Conservation (phyloP, 164 flowering plant genomes). For the Akebia trifoliata region DNA sequence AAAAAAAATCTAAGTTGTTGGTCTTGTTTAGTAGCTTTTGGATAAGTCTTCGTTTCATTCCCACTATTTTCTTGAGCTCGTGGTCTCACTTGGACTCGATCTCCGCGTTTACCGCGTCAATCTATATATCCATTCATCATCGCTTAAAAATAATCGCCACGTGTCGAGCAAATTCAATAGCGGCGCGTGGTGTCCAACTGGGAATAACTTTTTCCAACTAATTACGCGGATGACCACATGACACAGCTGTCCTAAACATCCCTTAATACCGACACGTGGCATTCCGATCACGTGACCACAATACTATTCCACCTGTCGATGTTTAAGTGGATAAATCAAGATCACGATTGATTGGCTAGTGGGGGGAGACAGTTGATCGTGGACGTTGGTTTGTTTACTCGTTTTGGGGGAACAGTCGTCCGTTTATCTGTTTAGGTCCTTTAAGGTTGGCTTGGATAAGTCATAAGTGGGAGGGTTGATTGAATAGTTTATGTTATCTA, state of each 20-base stretch:
- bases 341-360: not conserved
- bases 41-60: not conserved
- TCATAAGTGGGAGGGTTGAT: not conserved
- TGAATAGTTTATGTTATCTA: not conserved
- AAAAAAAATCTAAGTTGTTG: not conserved
- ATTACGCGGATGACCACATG: slow-evolving; percentile 18
- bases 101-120: slow-evolving; percentile 31
- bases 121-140: slow-evolving; percentile 1
- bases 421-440: not conserved
- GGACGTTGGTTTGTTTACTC: slow-evolving; percentile 13
- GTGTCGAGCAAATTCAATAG: not conserved
- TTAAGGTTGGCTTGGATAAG: not conserved
- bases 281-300: not conserved
- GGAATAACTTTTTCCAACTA: slow-evolving; percentile 10
- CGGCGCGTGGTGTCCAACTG: slow-evolving; percentile 26
- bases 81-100: slow-evolving; percentile 10
- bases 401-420: not conserved
- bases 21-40: not conserved
- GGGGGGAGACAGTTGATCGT: not conserved
- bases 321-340: not conserved
- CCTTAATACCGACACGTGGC: slow-evolving; percentile 16
- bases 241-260: not conserved
- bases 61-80: not conserved
- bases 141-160: slow-evolving; percentile 10
- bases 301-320: slow-evolving; percentile 4